Evolutionary conservation across 371 early-diverging fungal species (phyloP).

Genomic region (Chytridium lagenaria): DNA sequence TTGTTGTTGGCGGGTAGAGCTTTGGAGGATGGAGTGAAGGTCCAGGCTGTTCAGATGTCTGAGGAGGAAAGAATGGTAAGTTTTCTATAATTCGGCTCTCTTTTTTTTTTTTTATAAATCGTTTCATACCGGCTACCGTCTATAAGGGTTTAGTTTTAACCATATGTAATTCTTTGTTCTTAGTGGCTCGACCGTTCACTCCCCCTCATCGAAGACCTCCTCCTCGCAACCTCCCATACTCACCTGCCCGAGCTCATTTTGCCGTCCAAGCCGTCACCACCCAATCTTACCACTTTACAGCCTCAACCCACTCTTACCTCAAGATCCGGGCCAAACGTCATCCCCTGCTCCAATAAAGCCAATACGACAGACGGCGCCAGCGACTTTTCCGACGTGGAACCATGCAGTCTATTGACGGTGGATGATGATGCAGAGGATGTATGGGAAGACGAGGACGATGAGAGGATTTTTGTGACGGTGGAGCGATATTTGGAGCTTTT

Average conservation of each 20-base stretch:
- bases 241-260: too few relatives aligned
- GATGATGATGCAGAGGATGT: neutral
- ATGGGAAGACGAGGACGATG: neutral
- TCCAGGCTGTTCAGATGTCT: neutral
- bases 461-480: neutral
- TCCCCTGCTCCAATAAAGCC: neutral
- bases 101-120: neutral
- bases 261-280: neutral
- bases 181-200: neutral
- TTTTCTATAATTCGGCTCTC: neutral
- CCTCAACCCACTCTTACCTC: neutral
- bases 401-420: neutral
- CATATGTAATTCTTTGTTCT: neutral
- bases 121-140: neutral
- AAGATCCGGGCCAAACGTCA: neutral
- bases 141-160: neutral
- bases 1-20: neutral
- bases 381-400: neutral
- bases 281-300: neutral
- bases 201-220: neutral
- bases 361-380: neutral
- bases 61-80: neutral
- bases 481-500: slow-evolving; percentile 14
- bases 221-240: neutral
- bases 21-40: neutral